Conservation (phyloP, 371 early-diverging fungal genomes). For the Rhizopus delemar region DNA sequence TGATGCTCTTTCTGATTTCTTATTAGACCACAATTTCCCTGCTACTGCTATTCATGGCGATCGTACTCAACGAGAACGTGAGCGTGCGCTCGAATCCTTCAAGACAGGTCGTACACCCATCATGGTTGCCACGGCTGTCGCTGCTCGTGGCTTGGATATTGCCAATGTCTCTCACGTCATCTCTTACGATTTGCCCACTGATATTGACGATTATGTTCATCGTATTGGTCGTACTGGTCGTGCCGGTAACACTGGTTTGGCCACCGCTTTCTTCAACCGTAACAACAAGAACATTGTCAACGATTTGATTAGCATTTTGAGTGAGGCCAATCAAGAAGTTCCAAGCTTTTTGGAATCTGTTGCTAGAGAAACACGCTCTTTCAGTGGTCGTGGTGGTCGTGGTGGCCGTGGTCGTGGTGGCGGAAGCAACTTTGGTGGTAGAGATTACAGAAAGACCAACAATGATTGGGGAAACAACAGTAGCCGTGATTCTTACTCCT, state of each 20-base stretch:
- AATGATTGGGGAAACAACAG: conserved; percentile 16
- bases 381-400: conserved; percentile 60
- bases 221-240: conserved; percentile 98
- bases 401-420: conserved; percentile 68
- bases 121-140: conserved; percentile 99
- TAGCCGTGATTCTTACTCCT: neutral
- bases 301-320: conserved; percentile 85
- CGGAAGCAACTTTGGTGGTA: conserved; percentile 51
- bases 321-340: conserved; percentile 53
- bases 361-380: conserved; percentile 58
- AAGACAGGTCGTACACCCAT: conserved; percentile 88
- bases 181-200: conserved; percentile 94
- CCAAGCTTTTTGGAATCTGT: conserved; percentile 69
- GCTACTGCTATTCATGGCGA: conserved; percentile 98
- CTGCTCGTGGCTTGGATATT: conserved; percentile 97
- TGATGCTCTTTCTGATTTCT: conserved; percentile 86
- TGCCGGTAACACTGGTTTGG: conserved; percentile 91
- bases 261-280: conserved; percentile 97
- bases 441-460: conserved; percentile 43
- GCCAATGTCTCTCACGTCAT: conserved; percentile 89
- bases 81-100: conserved; percentile 90
- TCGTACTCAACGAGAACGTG: conserved; percentile 95
- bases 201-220: conserved; percentile 96
- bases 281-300: conserved; percentile 88
- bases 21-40: conserved; percentile 76